Percentiles rank a stretch among this genome's conserved stretches.
Conservation (phyloP, 1,284 basidiomycete species). For the Cerioporus squamosus region DNA sequence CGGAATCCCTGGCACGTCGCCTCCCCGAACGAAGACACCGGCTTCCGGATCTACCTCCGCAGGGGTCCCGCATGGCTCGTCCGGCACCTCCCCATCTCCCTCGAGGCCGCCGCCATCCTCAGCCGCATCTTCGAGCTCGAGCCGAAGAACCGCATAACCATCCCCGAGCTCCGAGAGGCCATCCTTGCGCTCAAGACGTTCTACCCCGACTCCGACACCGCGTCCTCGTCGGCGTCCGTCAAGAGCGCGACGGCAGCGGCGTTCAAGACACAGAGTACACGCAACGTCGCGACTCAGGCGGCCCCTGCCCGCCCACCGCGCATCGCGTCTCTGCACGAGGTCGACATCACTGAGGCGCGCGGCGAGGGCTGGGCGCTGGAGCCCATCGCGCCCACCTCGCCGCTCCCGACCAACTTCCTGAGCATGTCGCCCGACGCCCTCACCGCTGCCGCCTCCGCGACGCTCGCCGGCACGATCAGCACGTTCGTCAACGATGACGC, state of each 20-base stretch:
- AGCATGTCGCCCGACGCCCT: slow-evolving; percentile 4
- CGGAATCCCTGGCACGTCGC: slow-evolving; percentile 88
- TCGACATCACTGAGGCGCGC: slow-evolving; percentile 20
- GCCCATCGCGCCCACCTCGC: slow-evolving; percentile 7
- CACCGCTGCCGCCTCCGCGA: slow-evolving; percentile 11
- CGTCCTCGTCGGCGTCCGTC: not conserved
- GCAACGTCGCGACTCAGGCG: too few relatives aligned
- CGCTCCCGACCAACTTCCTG: slow-evolving; percentile 13
- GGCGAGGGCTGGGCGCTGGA: slow-evolving; percentile 15
- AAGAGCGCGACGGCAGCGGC: too few relatives aligned
- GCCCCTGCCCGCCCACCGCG: too few relatives aligned
- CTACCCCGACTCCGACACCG: slow-evolving; percentile 21
- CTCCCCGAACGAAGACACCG: slow-evolving; percentile 64
- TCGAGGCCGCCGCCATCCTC: slow-evolving; percentile 41
- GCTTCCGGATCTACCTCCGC: slow-evolving; percentile 50
- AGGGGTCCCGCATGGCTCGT: slow-evolving; percentile 48
- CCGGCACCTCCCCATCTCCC: slow-evolving; percentile 53
- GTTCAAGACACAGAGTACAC: too few relatives aligned
- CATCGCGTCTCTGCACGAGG: not conserved
- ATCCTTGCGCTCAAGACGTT: slow-evolving; percentile 32
- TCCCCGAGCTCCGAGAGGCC: slow-evolving; percentile 30
- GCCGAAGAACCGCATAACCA: slow-evolving; percentile 29
- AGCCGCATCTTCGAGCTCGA: slow-evolving; percentile 31
- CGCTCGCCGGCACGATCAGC: slow-evolving; percentile 10
- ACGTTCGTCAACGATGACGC: slow-evolving; percentile 3